These are phyloP conservation scores for Cocos nucifera DNA, from an alignment of 176 grass and related monocot genomes.

Conservation along the genomic window DNA sequence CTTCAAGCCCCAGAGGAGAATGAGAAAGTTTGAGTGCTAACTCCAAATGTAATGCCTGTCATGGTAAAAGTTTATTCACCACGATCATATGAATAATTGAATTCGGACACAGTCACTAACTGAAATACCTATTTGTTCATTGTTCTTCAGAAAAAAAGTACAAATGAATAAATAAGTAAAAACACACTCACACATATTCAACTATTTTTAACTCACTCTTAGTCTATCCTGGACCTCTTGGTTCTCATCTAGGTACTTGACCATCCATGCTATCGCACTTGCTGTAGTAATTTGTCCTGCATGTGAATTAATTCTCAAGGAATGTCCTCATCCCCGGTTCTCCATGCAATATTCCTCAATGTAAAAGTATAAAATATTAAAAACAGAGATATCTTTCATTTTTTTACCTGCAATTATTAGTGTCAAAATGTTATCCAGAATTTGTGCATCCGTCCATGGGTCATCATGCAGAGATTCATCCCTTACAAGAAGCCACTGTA, in stretches of 20 bases:
- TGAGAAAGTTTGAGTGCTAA: conserved; percentile 16
- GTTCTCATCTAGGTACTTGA: conserved; percentile 73
- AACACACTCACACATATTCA: no score
- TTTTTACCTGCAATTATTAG: conserved; percentile 74
- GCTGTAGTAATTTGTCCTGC: conserved; percentile 86
- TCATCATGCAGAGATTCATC: conserved; percentile 20
- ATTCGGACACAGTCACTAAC: no score
- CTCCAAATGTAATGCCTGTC: conserved; percentile 55
- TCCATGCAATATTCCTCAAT: not conserved
- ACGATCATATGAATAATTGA: not conserved
- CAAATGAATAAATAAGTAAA: no score
- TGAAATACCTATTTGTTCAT: no score
- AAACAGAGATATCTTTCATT: no score
- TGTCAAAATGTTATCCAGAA: conserved; percentile 79
- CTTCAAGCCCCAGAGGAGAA: conserved; percentile 32
- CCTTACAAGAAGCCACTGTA: conserved; percentile 45
- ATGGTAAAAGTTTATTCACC: not conserved
- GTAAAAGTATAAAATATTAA: no score
- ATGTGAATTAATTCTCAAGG: not conserved
- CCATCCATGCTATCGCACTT: conserved; percentile 83
- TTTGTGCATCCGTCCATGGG: conserved; percentile 51
- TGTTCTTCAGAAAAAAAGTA: no score
- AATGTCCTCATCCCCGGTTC: not conserved
- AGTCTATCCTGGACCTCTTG: conserved; percentile 48
- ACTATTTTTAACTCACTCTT: conserved; percentile 32